Evolutionary conservation across 805 yeast genomes (phyloP), one percentile per base, ranked within the genome.

Genomic region (Yarrowia sp.): DNA sequence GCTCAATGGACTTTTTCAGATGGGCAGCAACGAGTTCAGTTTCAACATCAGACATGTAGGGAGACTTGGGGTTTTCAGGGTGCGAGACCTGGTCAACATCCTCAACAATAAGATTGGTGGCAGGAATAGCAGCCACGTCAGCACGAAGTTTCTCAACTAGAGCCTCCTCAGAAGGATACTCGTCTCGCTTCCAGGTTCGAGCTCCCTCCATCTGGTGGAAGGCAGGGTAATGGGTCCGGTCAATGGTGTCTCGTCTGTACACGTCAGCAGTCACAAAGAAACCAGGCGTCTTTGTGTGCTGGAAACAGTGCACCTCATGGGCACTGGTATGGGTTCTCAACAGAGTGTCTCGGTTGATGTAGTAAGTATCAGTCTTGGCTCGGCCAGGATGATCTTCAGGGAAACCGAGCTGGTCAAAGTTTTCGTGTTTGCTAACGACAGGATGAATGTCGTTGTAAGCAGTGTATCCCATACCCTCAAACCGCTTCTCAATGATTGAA

Each of bases 201-300:
- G 97, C 98, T 52, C 98, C 99, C 76, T 95, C 99, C 91, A 95
- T 85, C 76, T 95, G 99, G 72, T 95, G 98, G 77, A 95, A 95
- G 0, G 89, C 98, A 0, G 99, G 98, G 73, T 95, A 95, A 75
- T 95, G 99, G 0, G 98, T 92, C 68, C 90, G 82, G 75, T 95
- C 99, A 65, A 95, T 90, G 71, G 93, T 97, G 76, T 95, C 99
- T 71, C 96, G 83, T 71, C 99, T 82, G 73, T 92, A 95, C 10
- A 95, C 99, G 75, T 95, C 99, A 1, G 98, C 99, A 12, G 96
- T 83, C 52, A 95, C 92, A 68, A 95, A 82, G 75, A 89, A 95
- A 0, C 98, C 98, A 0, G 96, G 92, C 0, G 93, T 86, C 28
- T 81, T 72, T 62, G 85, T 80, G 1, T 76, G 76, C 49, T 81